phyloP scores from a whole-genome alignment of 2,329 filamentous ascomycete genomes.

The Thyridium curvatum region DNA sequence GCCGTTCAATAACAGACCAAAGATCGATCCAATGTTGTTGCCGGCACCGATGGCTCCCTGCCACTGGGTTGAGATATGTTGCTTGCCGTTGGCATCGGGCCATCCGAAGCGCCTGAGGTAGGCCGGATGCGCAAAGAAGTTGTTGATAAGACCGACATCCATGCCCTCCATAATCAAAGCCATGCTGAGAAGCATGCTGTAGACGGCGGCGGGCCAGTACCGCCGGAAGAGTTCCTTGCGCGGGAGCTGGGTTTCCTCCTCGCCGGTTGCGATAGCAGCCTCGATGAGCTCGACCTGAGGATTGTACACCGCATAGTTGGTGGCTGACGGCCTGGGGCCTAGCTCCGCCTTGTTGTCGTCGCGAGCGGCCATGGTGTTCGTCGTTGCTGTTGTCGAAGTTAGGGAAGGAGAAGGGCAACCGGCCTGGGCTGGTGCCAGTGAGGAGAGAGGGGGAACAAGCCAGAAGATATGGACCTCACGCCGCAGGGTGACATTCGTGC shows the following conservation, averaged over 20 bases:
- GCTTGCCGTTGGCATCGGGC: conserved; percentile 17
- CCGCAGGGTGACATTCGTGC: too few species aligned
- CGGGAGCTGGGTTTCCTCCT: conserved; percentile 19
- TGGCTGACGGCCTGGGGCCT: not conserved
- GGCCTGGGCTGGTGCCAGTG: too few species aligned
- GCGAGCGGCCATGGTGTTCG: not conserved
- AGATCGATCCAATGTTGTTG: conserved; percentile 36
- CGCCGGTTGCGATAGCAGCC: conserved; percentile 20
- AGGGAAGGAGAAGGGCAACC: too few species aligned
- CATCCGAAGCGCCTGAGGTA: conserved; percentile 12
- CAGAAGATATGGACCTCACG: too few species aligned
- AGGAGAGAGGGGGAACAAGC: too few species aligned
- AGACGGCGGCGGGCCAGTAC: conserved; percentile 21
- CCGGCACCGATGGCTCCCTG: conserved; percentile 35
- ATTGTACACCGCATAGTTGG: conserved; percentile 11
- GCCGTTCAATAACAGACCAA: conserved; percentile 43
- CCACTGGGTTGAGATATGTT: conserved; percentile 41
- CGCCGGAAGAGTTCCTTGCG: conserved; percentile 22
- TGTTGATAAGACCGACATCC: conserved; percentile 4
- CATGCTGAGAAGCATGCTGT: conserved; percentile 17
- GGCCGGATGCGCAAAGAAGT: conserved; percentile 14
- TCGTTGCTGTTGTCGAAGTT: not conserved
- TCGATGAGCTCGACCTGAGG: conserved; percentile 22
- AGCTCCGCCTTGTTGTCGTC: not conserved
- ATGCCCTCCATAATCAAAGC: conserved; percentile 22